Conservation (phyloP, 2,329 filamentous ascomycete species). For the Fusarium avenaceum region DNA sequence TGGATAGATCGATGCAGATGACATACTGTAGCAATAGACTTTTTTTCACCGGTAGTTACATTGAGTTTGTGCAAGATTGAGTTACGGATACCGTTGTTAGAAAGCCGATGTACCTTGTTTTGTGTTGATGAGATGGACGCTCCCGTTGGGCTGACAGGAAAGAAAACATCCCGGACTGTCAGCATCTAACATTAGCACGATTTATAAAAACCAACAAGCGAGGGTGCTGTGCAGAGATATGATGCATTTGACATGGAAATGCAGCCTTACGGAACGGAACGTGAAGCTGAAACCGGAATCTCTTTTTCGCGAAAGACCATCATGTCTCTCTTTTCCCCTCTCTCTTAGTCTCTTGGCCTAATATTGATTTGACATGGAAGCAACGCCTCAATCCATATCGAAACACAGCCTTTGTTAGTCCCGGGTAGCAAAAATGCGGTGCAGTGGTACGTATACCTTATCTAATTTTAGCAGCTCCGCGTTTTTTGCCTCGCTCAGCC, state of each 20-base stretch:
- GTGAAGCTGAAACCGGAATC: background rate
- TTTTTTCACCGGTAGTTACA: background rate
- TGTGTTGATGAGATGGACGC: conserved; percentile 20
- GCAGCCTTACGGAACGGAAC: conserved; percentile 13
- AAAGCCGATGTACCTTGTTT: background rate
- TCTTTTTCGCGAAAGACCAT: conserved; percentile 16
- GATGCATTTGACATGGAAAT: background rate
- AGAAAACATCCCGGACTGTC: conserved; percentile 10
- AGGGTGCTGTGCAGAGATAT: background rate
- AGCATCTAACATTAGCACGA: conserved; percentile 10
- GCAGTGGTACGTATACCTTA: conserved; percentile 7
- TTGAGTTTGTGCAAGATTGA: conserved; percentile 23
- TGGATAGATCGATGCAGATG: conserved; percentile 1
- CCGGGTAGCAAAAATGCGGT: conserved; percentile 25
- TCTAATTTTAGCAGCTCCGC: conserved; percentile 48
- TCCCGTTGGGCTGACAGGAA: conserved; percentile 29
- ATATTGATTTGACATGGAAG: conserved; percentile 3
- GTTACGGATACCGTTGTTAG: conserved; percentile 10
- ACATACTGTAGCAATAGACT: background rate
- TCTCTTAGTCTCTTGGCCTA: background rate
- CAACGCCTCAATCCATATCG: conserved; percentile 36
- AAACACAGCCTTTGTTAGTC: conserved; percentile 40
- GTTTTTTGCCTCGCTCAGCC: conserved; percentile 45
- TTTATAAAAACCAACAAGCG: background rate
- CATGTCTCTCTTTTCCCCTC: background rate